Conservation (phyloP, 2,329 filamentous ascomycete genomes). For the Gyromitra esculenta region DNA sequence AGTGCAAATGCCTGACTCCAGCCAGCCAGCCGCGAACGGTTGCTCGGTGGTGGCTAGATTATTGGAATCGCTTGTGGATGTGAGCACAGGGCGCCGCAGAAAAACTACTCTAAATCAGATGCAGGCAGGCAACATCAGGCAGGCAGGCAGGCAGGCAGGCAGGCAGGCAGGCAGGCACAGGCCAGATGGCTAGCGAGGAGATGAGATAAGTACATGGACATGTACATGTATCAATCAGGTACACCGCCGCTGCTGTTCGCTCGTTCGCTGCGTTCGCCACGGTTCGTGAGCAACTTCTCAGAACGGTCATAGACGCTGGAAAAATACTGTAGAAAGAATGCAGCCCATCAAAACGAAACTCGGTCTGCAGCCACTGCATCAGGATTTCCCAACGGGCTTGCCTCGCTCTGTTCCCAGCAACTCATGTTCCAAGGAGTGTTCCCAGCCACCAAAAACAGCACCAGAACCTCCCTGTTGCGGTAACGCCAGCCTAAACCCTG, state of each 20-base stretch:
- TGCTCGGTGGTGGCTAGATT: constrained; percentile 37
- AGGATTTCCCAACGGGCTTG: constrained; percentile 46
- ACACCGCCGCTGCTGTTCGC: constrained; percentile 39
- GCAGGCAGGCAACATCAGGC: constrained; percentile 22
- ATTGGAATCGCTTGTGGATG: constrained; percentile 49
- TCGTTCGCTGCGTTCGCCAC: constrained; percentile 42
- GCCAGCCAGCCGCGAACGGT: constrained; percentile 43
- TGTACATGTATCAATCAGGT: constrained; percentile 37
- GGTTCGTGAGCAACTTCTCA: constrained; percentile 50
- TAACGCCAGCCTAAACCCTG: constrained; percentile 46
- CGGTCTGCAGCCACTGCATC: constrained; percentile 31
- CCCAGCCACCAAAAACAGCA: constrained; percentile 41
- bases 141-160: too few relatives aligned
- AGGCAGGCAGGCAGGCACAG: constrained; percentile 45
- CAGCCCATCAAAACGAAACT: constrained; percentile 34
- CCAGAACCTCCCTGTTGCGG: constrained; percentile 40
- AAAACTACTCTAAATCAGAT: constrained; percentile 51
- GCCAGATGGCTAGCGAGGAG: constrained; percentile 51
- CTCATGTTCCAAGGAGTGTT: constrained; percentile 42
- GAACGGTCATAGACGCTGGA: constrained; percentile 31
- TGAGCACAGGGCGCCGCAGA: constrained; percentile 45
- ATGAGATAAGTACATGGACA: constrained; percentile 49
- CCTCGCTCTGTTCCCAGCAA: constrained; percentile 41
- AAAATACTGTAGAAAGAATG: constrained; percentile 9
- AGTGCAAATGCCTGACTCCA: constrained; percentile 40